Evolutionary conservation across 352 stramenopile genomes (phyloP), one percentile per base, ranked within the genome.

Genomic region (Phytophthora sojae): DNA sequence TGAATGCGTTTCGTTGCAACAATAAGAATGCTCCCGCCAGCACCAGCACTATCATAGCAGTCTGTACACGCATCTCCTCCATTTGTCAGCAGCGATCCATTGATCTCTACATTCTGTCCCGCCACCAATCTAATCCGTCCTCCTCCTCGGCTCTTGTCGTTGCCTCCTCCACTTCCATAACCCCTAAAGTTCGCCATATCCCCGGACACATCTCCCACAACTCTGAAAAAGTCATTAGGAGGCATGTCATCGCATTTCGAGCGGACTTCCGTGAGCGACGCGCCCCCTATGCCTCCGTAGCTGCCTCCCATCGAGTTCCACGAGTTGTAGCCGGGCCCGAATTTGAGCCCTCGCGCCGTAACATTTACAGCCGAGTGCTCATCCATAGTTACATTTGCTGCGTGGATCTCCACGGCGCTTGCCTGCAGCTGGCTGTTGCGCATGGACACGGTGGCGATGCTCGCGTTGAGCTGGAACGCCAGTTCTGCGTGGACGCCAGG

Each of bases 321-420:
- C 30, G 86, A 92, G 65, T 94, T 93, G 71, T 89, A 96, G 0
- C 89, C 89, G 5, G 88, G 89, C 1, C 89, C 89, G 25, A 95
- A 96, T 61, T 93, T 92, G 15, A 96, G 75, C 6, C 89, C 89
- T 6, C 62, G 65, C 2, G 75, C 86, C 17, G 86, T 85, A 7
- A 85, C 83, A 51, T 96, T 86, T 37, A 96, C 42, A 19, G 47
- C 51, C 0, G 88, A 91, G 9, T 54, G 45, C 2, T 56, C 69
- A 25, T 92, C 82, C 6, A 96, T 57, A 0, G 68, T 50, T 7
- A 94, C 61, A 14, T 77, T 68, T 2, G 71, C 57, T 1, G 86
- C 84, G 8, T 64, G 58, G 39, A 96, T 76, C n/a, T 84, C 79
- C 35, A 96, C 76, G 6, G 84, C 89, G 26, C 85, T 94, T 32